These are phyloP conservation scores for Stephania cephalantha DNA, from an alignment of 164 flowering plant species.

Conservation along the genomic window DNA sequence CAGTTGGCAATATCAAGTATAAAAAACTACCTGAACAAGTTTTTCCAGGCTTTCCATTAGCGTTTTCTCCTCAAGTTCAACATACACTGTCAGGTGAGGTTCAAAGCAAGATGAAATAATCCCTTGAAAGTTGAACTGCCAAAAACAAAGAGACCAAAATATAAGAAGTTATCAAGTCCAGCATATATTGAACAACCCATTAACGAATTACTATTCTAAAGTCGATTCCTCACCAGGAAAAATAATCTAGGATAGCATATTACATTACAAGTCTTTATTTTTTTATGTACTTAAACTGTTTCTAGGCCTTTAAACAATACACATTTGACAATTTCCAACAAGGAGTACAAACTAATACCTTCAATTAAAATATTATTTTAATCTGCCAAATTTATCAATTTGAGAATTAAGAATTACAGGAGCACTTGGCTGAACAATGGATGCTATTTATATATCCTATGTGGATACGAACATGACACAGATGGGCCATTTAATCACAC, in stretches of 20 bases:
- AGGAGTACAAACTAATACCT: background rate
- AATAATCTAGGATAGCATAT: background rate
- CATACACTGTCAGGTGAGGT: conserved; percentile 78
- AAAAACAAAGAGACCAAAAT: conserved; percentile 18
- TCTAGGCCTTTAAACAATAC: background rate
- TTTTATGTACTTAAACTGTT: too few species aligned
- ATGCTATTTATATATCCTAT: too few species aligned
- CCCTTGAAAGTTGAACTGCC: conserved; percentile 93
- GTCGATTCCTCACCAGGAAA: background rate
- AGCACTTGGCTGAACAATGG: background rate
- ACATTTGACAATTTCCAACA: background rate
- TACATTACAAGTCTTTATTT: background rate
- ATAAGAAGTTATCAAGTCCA: background rate
- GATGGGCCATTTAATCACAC: background rate
- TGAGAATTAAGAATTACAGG: background rate
- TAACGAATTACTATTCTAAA: background rate
- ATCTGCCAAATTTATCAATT: background rate
- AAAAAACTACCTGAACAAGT: conserved; percentile 74
- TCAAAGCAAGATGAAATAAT: conserved; percentile 97
- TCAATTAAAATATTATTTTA: background rate
- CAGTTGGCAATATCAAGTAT: background rate
- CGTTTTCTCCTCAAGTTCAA: conserved; percentile 92
- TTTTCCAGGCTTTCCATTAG: conserved; percentile 91
- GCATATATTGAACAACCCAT: background rate
- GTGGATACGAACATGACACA: background rate